Evolutionary conservation across 2,329 filamentous ascomycete species (phyloP), one percentile per base, ranked within the genome.

Genomic region (Diaporthe longicolla): DNA sequence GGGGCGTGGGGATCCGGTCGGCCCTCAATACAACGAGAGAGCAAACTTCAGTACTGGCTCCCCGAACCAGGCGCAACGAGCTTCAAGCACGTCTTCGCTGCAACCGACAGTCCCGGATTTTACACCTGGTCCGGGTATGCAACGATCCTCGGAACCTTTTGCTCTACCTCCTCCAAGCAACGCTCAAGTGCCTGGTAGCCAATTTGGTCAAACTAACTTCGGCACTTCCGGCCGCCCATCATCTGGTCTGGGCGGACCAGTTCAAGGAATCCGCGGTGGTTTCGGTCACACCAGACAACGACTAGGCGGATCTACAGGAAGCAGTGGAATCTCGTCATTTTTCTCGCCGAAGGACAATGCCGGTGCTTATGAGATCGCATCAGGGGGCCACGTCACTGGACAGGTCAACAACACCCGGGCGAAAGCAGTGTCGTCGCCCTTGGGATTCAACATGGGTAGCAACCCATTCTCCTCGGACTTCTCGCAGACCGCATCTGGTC

Each of bases 381-480:
- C 61, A 13, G 72, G 66, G 4, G 35, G 55, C 8, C 58, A 69
- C 19, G 35, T n/a, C 19, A 7, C 40, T 11, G 68, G 43, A 10
- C 54, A 61, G 9, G 37, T 57, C 8, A 57, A 75, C 37, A 75
- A 73, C 26, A 68, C 70, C 13, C 57, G 58, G 24, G 17, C 57
- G 24, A 63, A 63, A 11, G 26, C 32, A 11, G 45, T 26, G 29
- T 72, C 74, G n/a, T 70, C 74, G 26, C 69, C 74, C 29, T 43
- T 61, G 19, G 70, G 70, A 9, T 73, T 76, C 24, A 66, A 50
- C 29, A 26, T 45, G 57, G 50, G 69, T 50, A 54, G 66, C 26
- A 63, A 79, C 26, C 80, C 80, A 24, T 79, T 78, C 17, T 79
- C 77, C 24, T 76, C 79, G 70, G 79, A 79, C n/a, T 80, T 80